Base-by-base conservation (phyloP, 2,329 filamentous ascomycete genomes). In the Sordariomycetes sp. region DNA sequence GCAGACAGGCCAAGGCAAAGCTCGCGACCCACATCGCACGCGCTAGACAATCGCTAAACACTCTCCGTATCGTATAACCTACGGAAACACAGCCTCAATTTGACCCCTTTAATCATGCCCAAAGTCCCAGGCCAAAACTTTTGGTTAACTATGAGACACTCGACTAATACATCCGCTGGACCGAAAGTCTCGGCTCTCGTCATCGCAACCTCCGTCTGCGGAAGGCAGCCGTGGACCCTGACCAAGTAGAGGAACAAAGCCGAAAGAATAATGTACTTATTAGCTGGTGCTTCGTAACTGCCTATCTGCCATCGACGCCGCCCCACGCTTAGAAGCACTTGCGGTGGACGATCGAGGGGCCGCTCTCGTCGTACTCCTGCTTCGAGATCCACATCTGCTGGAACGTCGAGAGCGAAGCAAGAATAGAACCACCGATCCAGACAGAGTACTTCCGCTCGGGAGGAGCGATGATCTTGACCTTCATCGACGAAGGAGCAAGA, bases 331-430 rank as follows among this genome's bases (percentile, higher is more conserved):
- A 96, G 88, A 96, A 96, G 89, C 92, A 96, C 90, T 96, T 97
- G 87, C 91, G 89, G 88, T 97, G 92, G 71, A 97, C 92, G 73
- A 97, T 97, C 72, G 91, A 96, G 70, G 92, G 94, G 80, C 92
- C 92, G 77, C 87, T 94, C 90, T 97, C 94, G 82, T 99, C 94
- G 86, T 97, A 97, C 84, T 97, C 92, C 82, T 99, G 94, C 90
- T 99, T 99, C 70, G 94, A 99, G 86, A 99, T 97, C 94, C 94
- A 99, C 94, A 99, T 99, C 82, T 99, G 94, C 85, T 99, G 94
- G 92, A 99, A 99, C 78, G 94, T 99, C 68, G 94, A 99, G 70
- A 99, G 89, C 64, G 94, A 99, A 69, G 94, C 94, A 72, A 99
- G 81, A 80, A 99, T 99, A 77, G 94, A 99, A 85, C 94, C 94